Base-by-base conservation (phyloP, 1,284 basidiomycete species). In the Gymnopus androsaceus region DNA sequence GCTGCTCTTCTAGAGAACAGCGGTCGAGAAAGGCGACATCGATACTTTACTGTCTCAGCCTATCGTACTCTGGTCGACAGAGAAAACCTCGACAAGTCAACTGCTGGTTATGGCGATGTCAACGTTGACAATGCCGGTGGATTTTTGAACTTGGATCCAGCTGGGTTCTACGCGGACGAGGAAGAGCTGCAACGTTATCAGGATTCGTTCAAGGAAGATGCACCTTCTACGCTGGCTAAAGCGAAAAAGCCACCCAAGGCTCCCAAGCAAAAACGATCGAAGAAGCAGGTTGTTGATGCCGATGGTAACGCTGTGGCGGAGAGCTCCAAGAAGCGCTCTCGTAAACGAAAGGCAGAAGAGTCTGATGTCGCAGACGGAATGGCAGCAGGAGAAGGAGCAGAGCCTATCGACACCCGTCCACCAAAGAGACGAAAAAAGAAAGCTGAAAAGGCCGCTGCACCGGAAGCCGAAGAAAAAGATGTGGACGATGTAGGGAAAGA, bases 1-100 rank as follows among this genome's bases (percentile, higher is more conserved):
- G 78, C 81, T 15, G 82, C 83, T 46, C 67, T 90, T 25, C 82
- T 85, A 74, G 92, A 94, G 67, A 90, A 82, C 1, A 77, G 79
- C 62, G 91, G 91, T 4, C 83, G 92, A 42, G 89, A 94, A 72
- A 85, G 90, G 31, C 83, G 89, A 17, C 84, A 90, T 69, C 79
- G 90, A 59, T 92, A 90, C 68, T 92, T 84, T 71, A 91, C 88
- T 1, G 67, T 85, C 51, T 75, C 78, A 2, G 78, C 82, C 37
- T 90, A 86, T 67, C 76, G 71, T 25, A 68, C 72, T 33, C 73
- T 90, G 42, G 74, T 87, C 42, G 72, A 73, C 3, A 74, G 75
- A 54, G 87, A 90, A 69, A 76, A 78, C 7, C 72, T 90, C 36
- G 80, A 87, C 62, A 76, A 81, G 55, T 63, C 69, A 2, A 68